Evolutionary conservation across 2,329 filamentous ascomycete species (phyloP), one percentile per base, ranked within the genome.

Genomic region (Aspergillus aculeatinus): DNA sequence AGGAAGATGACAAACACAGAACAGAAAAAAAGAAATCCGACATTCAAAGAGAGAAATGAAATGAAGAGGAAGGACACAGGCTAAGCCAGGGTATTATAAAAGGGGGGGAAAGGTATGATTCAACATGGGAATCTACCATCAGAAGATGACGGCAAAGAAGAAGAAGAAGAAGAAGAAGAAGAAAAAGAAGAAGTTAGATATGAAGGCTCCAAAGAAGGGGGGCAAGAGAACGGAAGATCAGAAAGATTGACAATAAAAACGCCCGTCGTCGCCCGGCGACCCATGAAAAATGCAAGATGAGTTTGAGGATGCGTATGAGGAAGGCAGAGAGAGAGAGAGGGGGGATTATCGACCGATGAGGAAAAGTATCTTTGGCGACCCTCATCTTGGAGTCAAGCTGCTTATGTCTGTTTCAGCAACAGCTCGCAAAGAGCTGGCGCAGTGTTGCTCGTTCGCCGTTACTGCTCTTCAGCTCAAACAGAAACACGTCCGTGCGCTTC

Each of bases 141-240:
- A 55, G 54, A 16, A 59, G 52, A 56, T 29, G 12, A 16, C 4
- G 33, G 11, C 2, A 16, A 35, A 4, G 14, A 16, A 35, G 33
- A 31, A 57, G 58, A 48, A 57, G 44, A 62, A 27, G 63, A 29
- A 64, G 60, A 60, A 50, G 62, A 66, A 63, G 31, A 33, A 44
- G 19, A 21, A 21, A 2, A 21, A 21, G 21, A 21, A 21, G 19
- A 39, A 29, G 7, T 7, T 29, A 10, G 7, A 29, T 9, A 29
- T 29, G 29, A 42, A 42, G 42, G 51, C 33, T 66, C 59, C 60
- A 33, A 25, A 51, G 39, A n/a, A 58, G 54, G 33, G 25, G 25
- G 58, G 47, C 60, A 49, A 55, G 50, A 63, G 48, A 48, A 58
- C 53, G 60, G 21, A 35, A 35, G 14, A 35, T 10, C 27, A 12